Conservation (phyloP, 805 yeast genomes). For the Pichia scutulata region DNA sequence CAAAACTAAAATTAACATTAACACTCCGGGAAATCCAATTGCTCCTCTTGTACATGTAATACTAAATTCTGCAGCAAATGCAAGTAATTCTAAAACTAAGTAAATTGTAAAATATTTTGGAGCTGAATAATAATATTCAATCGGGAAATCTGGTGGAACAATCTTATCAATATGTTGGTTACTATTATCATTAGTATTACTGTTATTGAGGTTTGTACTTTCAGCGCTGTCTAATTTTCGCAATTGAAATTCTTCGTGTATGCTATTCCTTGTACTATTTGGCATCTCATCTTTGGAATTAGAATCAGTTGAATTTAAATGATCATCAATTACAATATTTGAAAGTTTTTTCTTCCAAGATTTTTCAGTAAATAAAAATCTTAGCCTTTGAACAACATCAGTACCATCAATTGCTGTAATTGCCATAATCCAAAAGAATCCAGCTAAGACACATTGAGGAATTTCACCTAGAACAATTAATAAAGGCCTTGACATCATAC, state of each 20-base stretch:
- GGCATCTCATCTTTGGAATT: neutral
- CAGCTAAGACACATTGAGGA: slow-evolving; percentile 91
- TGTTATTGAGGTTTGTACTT: neutral
- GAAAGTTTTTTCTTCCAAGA: slow-evolving; percentile 22
- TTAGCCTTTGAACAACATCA: slow-evolving; percentile 52
- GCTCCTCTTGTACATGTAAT: slow-evolving; percentile 86
- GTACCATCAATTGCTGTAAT: slow-evolving; percentile 66
- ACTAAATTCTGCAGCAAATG: slow-evolving; percentile 74
- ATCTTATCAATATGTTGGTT: neutral
- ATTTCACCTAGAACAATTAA: slow-evolving; percentile 71
- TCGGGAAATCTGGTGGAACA: slow-evolving; percentile 7
- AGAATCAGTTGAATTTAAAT: neutral
- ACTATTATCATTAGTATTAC: neutral
- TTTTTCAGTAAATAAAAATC: slow-evolving; percentile 56
- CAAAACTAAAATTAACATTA: slow-evolving; percentile 61
- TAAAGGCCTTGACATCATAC: slow-evolving; percentile 85
- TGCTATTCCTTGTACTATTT: neutral
- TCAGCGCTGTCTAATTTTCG: neutral
- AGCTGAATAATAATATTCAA: slow-evolving; percentile 4
- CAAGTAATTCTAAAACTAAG: slow-evolving; percentile 49
- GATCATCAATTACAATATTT: neutral
- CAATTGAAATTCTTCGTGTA: neutral
- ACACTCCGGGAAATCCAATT: slow-evolving; percentile 86
- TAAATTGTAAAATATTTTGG: slow-evolving; percentile 49
- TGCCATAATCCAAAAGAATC: slow-evolving; percentile 92